phyloP scores from a whole-genome alignment of 1,284 basidiomycete genomes.

The Pseudozyma thailandica region DNA sequence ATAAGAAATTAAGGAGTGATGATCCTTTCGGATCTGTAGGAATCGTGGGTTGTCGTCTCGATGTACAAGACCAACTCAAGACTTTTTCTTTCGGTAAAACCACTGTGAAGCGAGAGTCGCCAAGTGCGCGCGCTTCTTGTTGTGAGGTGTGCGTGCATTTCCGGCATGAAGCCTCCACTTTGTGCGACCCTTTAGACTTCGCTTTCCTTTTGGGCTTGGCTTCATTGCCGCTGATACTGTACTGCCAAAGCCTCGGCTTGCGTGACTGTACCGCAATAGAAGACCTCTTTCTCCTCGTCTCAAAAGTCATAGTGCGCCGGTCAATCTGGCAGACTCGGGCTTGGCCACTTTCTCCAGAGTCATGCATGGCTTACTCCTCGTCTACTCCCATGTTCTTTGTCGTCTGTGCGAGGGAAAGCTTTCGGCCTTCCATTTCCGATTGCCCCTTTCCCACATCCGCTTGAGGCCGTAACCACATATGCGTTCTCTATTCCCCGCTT shows the following conservation, averaged over 20 bases:
- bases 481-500: neutral
- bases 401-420: neutral
- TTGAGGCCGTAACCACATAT: constrained; percentile 27
- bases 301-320: no score
- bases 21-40: no score
- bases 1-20: no score
- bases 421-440: constrained; percentile 34
- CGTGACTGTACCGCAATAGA: constrained; percentile 13
- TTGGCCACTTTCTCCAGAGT: no score
- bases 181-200: neutral
- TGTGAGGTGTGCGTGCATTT: constrained; percentile 2
- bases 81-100: no score
- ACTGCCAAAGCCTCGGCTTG: neutral
- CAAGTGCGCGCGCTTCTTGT: no score
- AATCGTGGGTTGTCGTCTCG: no score
- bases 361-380: no score
- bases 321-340: no score
- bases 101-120: no score
- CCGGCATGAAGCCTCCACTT: constrained; percentile 14
- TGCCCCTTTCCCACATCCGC: constrained; percentile 22
- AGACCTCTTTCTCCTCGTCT: neutral
- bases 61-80: no score
- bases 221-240: neutral
- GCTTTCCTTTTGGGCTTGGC: neutral
- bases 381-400: no score